Evolutionary conservation across 306 rosid genomes (phyloP).

Genomic region (Vigna reflexopilosa): DNA sequence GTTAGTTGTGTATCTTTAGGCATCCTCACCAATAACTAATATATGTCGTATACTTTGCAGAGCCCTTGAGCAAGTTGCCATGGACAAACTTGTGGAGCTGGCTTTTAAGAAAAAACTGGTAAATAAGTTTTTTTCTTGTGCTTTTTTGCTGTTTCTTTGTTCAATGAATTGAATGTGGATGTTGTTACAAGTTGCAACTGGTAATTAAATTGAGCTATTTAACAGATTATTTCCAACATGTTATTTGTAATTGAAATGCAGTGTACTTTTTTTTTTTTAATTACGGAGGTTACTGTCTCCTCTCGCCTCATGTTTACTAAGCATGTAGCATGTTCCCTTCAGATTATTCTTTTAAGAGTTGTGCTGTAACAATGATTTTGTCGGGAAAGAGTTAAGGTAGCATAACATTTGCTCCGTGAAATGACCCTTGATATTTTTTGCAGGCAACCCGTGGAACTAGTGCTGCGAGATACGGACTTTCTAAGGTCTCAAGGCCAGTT

Average conservation of each 20-base stretch:
- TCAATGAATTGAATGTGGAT: conserved; percentile 20
- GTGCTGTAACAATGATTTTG: conserved; percentile 17
- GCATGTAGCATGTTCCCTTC: conserved; percentile 18
- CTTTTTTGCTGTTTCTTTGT: conserved; percentile 18
- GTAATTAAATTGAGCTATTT: conserved; percentile 30
- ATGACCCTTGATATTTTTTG: conserved; percentile 49
- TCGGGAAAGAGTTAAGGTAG: conserved; percentile 14
- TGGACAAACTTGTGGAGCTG: conserved; percentile 79
- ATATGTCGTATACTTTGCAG: conserved; percentile 54
- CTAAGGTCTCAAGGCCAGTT: conserved; percentile 74
- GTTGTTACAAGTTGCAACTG: background rate
- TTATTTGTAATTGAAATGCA: conserved; percentile 32
- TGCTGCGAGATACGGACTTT: conserved; percentile 72
- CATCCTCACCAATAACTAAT: conserved; percentile 40
- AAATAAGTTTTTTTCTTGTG: conserved; percentile 22
- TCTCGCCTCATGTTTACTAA: conserved; percentile 11
- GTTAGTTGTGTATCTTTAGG: background rate
- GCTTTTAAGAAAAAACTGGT: conserved; percentile 90
- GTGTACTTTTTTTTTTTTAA: background rate
- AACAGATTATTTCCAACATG: conserved; percentile 19
- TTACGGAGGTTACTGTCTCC: background rate
- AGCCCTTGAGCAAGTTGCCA: conserved; percentile 77
- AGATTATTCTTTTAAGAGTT: conserved; percentile 27
- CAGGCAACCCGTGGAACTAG: conserved; percentile 87
- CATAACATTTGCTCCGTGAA: conserved; percentile 30